Evolutionary conservation across 1,284 basidiomycete species (phyloP), one percentile per base, ranked within the genome.

Genomic region (Puccinia polysora): DNA sequence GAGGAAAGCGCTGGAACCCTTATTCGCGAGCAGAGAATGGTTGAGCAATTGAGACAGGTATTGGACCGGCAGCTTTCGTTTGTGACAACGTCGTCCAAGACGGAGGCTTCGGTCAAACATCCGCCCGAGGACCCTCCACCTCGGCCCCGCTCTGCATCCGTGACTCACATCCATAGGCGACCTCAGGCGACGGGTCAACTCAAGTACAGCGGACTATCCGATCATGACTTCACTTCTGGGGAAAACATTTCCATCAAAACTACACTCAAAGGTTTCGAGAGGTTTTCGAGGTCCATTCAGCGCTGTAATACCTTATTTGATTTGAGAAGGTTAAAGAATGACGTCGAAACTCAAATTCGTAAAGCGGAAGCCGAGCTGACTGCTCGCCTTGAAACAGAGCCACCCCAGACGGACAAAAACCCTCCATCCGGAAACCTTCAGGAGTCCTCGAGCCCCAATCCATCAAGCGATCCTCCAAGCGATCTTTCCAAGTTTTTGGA

Each of bases 1-100:
- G 93, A 97, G 79, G 88, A 93, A 81, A 74, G 91, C 89, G 90
- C 91, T 52, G 89, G 89, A 28, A 90, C 87, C 74, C 90, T 87
- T 45, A 91, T 94, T 74, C 89, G 89, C 75, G 90, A 94, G 81
- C 91, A 92, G 88, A 81, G 82, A 63, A 83, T 83, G 77, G 83
- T 84, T 65, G 79, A 81, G 75, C 81, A 82, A 74, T 81, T 85
- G 47, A 81, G 84, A 6, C 80, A 82, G 15, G 83, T 83, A 4
- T 78, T 84, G 76, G 76, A 83, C 65, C 75, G 75, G 65, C 75
- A 77, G 45, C 28, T 38, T 18, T 32, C 63, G 2, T 40, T 59
- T 47, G 53, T 28, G 73, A 56, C 74, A 76, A 38, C 32, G 38
- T 2, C 49, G 25, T 53, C 73, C 23, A 62, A 58, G 47, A n/a